A percentile compares a stretch with the other conserved stretches of the same genome.
Evolutionary conservation across 2,329 filamentous ascomycete species (phyloP).

Genomic region (Hymenoscyphus infarciens): DNA sequence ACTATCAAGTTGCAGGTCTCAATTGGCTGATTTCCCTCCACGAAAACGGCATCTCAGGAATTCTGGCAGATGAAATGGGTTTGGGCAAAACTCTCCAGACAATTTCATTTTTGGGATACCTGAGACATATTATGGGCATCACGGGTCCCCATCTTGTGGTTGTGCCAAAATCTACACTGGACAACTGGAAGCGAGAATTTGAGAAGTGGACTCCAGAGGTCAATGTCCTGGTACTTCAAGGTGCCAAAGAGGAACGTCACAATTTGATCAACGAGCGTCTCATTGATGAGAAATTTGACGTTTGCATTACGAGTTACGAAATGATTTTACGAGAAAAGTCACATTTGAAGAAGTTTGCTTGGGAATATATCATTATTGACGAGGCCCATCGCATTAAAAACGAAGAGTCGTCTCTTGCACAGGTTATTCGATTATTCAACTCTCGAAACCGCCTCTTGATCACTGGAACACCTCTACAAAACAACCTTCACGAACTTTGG

Average conservation of each 20-base stretch:
- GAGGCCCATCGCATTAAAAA: conserved; percentile 99
- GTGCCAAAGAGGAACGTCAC: conserved; percentile 89
- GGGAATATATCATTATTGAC: conserved; percentile 99
- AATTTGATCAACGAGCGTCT: conserved; percentile 85
- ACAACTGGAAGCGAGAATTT: conserved; percentile 98
- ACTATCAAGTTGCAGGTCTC: conserved; percentile 92
- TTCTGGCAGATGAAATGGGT: conserved; percentile 97
- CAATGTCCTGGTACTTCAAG: conserved; percentile 89
- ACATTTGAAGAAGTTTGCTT: conserved; percentile 94
- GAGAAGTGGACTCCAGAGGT: conserved; percentile 92
- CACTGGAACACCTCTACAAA: conserved; percentile 93
- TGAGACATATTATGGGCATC: conserved; percentile 86
- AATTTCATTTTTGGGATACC: conserved; percentile 92
- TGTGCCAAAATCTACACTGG: conserved; percentile 94
- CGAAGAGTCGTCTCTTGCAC: conserved; percentile 92
- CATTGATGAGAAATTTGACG: conserved; percentile 93
- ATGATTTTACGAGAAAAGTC: conserved; percentile 97
- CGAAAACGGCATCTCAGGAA: conserved; percentile 98
- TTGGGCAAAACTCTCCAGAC: conserved; percentile 97
- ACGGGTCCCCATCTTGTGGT: conserved; percentile 86
- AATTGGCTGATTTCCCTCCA: conserved; percentile 98
- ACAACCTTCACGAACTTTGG: conserved; percentile 98
- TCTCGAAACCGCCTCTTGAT: conserved; percentile 94
- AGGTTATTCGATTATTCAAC: conserved; percentile 94
- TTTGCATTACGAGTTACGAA: conserved; percentile 97